Percentiles rank a stretch among this genome's conserved stretches.
These are phyloP conservation scores for Pichia sorboxylosa DNA, from an alignment of 1,139 yeast genomes.

Conservation along the genomic window DNA sequence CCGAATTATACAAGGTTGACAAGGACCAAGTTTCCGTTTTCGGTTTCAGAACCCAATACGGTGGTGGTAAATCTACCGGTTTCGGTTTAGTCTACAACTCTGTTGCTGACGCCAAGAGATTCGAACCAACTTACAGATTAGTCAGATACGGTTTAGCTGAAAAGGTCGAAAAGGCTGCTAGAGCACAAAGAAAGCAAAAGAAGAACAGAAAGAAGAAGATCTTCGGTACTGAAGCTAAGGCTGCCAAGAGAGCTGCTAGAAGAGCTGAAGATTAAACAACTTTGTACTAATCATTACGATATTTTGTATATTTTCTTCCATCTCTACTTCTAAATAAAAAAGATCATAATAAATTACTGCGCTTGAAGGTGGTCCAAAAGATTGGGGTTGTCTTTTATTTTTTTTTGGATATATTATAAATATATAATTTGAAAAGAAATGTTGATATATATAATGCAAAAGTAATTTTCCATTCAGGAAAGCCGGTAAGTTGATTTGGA, in stretches of 20 bases:
- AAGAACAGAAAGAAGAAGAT: conserved; percentile 99
- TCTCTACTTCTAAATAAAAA: too few species aligned
- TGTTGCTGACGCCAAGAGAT: conserved; percentile 94
- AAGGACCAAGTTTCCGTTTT: conserved; percentile 97
- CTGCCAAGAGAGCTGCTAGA: conserved; percentile 84
- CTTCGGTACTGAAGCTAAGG: conserved; percentile 96
- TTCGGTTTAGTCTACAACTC: conserved; percentile 99
- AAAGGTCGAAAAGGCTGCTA: conserved; percentile 93
- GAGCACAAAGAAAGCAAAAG: conserved; percentile 99
- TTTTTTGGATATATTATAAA: too few species aligned
- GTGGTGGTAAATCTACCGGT: conserved; percentile 99
- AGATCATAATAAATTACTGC: too few species aligned
- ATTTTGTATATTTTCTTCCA: conserved; percentile 1
- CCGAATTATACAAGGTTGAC: conserved; percentile 94
- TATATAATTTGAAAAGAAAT: too few species aligned
- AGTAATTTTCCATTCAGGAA: too few species aligned
- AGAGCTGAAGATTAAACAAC: conserved; percentile 31
- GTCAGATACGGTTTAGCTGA: conserved; percentile 97
- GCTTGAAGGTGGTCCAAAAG: too few species aligned
- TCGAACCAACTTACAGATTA: conserved; percentile 98
- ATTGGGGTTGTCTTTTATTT: too few species aligned
- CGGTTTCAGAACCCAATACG: conserved; percentile 99
- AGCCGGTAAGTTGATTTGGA: too few species aligned
- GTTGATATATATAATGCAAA: too few species aligned
- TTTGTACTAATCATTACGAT: conserved; percentile 5